Evolutionary conservation across 306 rosid genomes (phyloP).

Genomic region (Lathyrus sativus): DNA sequence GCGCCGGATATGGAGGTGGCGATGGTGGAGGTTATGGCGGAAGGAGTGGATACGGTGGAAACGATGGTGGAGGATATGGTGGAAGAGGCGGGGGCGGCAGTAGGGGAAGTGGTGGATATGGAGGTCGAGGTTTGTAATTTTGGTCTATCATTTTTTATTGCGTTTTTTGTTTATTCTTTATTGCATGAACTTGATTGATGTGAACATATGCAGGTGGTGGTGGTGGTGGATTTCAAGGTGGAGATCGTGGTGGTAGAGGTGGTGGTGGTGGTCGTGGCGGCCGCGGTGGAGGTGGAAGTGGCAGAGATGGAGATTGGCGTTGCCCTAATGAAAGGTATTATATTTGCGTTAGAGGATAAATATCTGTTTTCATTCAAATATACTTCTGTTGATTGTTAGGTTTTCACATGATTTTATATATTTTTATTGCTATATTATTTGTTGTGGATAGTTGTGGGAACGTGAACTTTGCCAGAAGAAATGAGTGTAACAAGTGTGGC

Average conservation of each 20-base stretch:
- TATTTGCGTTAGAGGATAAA: neutral
- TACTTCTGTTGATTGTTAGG: neutral
- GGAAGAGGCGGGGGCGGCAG: slow-evolving; percentile 40
- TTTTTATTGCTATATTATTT: neutral
- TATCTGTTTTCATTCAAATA: neutral
- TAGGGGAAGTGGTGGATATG: slow-evolving; percentile 55
- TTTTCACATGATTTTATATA: slow-evolving; percentile 27
- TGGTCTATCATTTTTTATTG: neutral
- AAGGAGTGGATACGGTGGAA: slow-evolving; percentile 55
- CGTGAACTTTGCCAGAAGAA: slow-evolving; percentile 90
- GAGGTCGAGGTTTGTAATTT: slow-evolving; percentile 75
- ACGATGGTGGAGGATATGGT: slow-evolving; percentile 41
- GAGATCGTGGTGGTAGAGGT: slow-evolving; percentile 70
- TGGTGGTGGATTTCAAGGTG: slow-evolving; percentile 79
- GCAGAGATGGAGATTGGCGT: slow-evolving; percentile 98
- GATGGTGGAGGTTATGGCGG: slow-evolving; percentile 44
- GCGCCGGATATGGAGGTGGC: slow-evolving; percentile 29
- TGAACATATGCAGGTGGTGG: slow-evolving; percentile 58
- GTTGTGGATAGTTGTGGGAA: slow-evolving; percentile 78
- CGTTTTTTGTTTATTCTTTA: neutral
- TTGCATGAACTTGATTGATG: neutral
- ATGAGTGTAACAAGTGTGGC: slow-evolving; percentile 96
- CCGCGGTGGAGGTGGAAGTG: slow-evolving; percentile 78
- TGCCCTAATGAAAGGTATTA: slow-evolving; percentile 83
- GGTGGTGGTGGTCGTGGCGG: slow-evolving; percentile 65